Evolutionary conservation across 2,329 filamentous ascomycete genomes (phyloP).

Genomic region (Cercospora janseana): DNA sequence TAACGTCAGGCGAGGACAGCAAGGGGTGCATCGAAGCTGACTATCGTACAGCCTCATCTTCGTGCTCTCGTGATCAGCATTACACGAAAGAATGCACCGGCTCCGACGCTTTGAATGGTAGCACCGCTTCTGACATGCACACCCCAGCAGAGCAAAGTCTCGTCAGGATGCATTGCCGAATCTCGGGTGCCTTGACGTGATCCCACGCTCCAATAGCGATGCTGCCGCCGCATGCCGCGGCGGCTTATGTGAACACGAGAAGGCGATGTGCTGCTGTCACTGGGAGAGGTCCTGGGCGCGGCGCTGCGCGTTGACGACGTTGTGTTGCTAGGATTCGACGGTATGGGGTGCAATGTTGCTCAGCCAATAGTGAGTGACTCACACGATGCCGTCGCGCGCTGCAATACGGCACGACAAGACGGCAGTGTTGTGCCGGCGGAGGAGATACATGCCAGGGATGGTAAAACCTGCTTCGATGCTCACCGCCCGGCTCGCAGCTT

Average conservation of each 20-base stretch:
- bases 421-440: constrained; percentile 1
- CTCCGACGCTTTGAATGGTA: background rate
- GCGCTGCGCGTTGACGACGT: constrained; percentile 1
- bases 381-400: constrained; percentile 5
- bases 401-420: constrained; percentile 4
- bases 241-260: too few relatives aligned
- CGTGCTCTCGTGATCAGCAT: background rate
- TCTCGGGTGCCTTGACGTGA: too few relatives aligned
- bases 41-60: too few relatives aligned
- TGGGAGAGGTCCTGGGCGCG: background rate
- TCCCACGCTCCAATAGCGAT: too few relatives aligned
- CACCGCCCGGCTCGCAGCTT: constrained; percentile 1
- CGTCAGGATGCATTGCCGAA: constrained; percentile 16
- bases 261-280: background rate
- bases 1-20: too few relatives aligned
- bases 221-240: too few relatives aligned
- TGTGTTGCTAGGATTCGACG: background rate
- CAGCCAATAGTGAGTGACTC: constrained; percentile 8
- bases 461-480: constrained; percentile 5
- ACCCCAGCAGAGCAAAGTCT: constrained; percentile 7
- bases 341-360: background rate
- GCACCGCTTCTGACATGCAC: background rate
- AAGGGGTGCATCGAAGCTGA: too few relatives aligned
- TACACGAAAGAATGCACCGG: background rate
- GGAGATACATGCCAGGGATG: background rate